Conservation (phyloP, 129 eudicot genomes). For the Chrysanthemum lavandulifolium region DNA sequence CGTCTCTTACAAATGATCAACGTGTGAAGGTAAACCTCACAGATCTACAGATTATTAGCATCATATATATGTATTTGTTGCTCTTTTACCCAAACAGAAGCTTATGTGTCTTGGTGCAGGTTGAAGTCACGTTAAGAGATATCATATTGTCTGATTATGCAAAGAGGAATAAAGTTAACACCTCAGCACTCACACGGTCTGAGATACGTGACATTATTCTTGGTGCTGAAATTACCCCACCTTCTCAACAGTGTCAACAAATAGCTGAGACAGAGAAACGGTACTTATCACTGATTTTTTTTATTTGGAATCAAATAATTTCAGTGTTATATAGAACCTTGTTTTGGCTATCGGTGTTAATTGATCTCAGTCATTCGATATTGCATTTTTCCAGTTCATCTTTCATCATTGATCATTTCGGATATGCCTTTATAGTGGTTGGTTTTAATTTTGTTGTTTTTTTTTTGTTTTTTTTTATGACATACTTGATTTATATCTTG, state of each 20-base stretch:
- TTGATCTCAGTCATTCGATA: too few relatives aligned
- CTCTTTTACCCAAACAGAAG: not conserved
- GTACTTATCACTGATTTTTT: constrained; percentile 21
- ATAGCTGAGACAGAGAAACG: constrained; percentile 99
- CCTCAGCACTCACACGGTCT: constrained; percentile 90
- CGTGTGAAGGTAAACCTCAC: rapidly evolving
- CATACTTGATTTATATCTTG: too few relatives aligned
- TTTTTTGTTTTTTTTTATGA: too few relatives aligned
- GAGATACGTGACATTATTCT: constrained; percentile 97
- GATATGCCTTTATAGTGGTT: too few relatives aligned
- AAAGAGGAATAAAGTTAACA: constrained; percentile 93
- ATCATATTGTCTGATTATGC: constrained; percentile 93
- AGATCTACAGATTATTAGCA: rapidly evolving
- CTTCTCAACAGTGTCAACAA: constrained; percentile 95
- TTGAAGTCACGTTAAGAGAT: constrained; percentile 94
- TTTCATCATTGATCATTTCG: too few relatives aligned
- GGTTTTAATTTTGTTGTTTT: too few relatives aligned
- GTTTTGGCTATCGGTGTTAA: too few relatives aligned
- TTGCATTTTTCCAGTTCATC: too few relatives aligned
- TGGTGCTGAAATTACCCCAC: constrained; percentile 98
- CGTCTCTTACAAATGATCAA: too few relatives aligned
- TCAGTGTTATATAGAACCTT: not conserved
- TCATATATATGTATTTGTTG: not conserved
- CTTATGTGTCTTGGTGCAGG: constrained; percentile 46
- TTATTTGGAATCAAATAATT: not conserved